Base-by-base conservation (phyloP, 192 early-diverging fungal genomes). In the Tieghemiomyces parasiticus region DNA sequence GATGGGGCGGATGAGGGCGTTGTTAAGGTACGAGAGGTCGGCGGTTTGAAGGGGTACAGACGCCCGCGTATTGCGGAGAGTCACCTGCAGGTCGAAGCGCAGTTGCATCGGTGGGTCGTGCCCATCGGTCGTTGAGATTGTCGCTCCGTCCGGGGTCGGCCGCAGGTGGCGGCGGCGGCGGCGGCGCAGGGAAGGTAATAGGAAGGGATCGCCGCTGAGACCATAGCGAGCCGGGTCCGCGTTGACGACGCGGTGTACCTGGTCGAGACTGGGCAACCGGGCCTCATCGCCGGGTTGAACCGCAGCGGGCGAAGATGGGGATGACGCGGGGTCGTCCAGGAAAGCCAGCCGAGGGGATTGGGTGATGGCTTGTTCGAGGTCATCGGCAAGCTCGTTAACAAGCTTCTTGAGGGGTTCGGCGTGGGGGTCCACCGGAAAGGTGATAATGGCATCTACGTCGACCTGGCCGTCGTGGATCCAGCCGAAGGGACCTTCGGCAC, bases 381-480 rank as follows among this genome's bases (percentile, higher is more conserved):
- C 75, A 60, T 88, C 85, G 33, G 76, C 81, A 55, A 87, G 75
- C 59, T 84, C 79, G 60, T 84, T 77, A 0, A 88, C 85, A 12
- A 88, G 62, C 52, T 77, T 72, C 33, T 75, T 73, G 58, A 85
- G 64, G 9, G 78, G 69, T 58, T 71, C 67, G 26, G 81, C 75
- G 0, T 70, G 61, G 0, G 75, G 68, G 42, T 80, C 75, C 14
- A 65, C 60, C 0, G 86, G 86, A 49, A 86, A 80, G 59, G 67
- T 72, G 38, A 88, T 74, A 34, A 86, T 76, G 9, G 84, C 81
- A 9, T 77, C 75, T 14, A 98, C 74, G 63, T 95, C 92, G 0
- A 98, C 76, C 8, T 77, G 83, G 3, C 93, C 93, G 2, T 79
- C 75, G n/a, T 84, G 90, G 61, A 97, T 91, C 95, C 95, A 97